Percentiles rank a stretch among this genome's conserved stretches.
Conservation (phyloP, 495 filamentous ascomycete species). For the Daldinia decipiens region DNA sequence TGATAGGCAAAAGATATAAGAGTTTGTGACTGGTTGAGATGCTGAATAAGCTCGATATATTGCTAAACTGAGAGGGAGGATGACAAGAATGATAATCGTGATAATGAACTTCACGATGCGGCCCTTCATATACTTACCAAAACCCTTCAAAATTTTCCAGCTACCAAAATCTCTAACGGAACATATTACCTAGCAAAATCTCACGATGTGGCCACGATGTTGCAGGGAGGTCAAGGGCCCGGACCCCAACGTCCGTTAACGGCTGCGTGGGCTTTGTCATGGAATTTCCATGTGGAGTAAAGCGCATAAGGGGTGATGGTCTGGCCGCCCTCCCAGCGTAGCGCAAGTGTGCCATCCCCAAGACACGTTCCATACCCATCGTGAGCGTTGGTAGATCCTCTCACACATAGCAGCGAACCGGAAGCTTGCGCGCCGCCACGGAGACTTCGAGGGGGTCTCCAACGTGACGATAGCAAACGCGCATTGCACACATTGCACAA, state of each 20-base stretch:
- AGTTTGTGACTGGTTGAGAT: slow-evolving; percentile 22
- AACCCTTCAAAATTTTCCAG: slow-evolving; percentile 14
- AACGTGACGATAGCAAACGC: slow-evolving; percentile 29
- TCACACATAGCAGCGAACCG: slow-evolving; percentile 40
- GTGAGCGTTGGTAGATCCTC: slow-evolving; percentile 32
- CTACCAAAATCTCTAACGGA: slow-evolving; percentile 11
- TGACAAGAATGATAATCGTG: slow-evolving; percentile 21
- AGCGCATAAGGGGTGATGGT: slow-evolving; percentile 32
- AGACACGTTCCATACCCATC: slow-evolving; percentile 32
- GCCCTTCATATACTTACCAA: slow-evolving; percentile 38
- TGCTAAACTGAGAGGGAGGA: slow-evolving; percentile 5
- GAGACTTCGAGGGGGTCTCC: slow-evolving; percentile 26
- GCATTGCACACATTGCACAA: slow-evolving; percentile 37
- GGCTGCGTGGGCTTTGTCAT: slow-evolving; percentile 45
- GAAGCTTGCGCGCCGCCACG: slow-evolving; percentile 43
- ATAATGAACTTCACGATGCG: slow-evolving; percentile 18
- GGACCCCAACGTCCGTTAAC: slow-evolving; percentile 43
- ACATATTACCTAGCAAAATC: slow-evolving; percentile 43
- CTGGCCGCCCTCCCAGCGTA: slow-evolving; percentile 38
- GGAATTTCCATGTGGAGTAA: slow-evolving; percentile 47
- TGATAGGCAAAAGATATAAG: slow-evolving; percentile 36
- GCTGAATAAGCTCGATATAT: slow-evolving; percentile 18
- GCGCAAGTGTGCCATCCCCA: slow-evolving; percentile 34
- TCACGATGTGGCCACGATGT: slow-evolving; percentile 44
- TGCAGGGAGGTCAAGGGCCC: slow-evolving; percentile 28